Percentiles rank a stretch among this genome's conserved stretches.
phyloP scores from a whole-genome alignment of 768 basidiomycete species.

The Kwoniella sp. region DNA sequence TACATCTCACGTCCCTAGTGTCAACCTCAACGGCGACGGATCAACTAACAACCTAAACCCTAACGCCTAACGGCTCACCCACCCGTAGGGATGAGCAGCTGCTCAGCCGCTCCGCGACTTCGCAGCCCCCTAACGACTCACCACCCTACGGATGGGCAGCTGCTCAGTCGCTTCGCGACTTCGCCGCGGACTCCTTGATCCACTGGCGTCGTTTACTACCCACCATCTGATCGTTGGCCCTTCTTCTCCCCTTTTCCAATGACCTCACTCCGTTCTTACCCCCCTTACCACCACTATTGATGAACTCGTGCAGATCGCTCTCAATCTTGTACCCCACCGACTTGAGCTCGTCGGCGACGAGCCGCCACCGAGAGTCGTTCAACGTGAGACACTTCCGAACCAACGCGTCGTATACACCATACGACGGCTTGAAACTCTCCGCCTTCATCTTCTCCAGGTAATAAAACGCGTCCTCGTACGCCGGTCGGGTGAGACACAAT shows the following conservation, averaged over 20 bases:
- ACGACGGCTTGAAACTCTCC: slow-evolving; percentile 62
- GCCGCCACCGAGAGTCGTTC: slow-evolving; percentile 66
- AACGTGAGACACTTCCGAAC: slow-evolving; percentile 64
- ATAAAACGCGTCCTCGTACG: slow-evolving; percentile 84
- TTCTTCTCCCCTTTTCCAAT: neutral
- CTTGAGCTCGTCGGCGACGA: slow-evolving; percentile 72
- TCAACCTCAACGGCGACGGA: no score
- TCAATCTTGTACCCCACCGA: slow-evolving; percentile 28
- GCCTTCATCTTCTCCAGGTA: slow-evolving; percentile 87
- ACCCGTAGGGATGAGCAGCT: no score
- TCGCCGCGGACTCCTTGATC: neutral
- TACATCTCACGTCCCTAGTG: no score
- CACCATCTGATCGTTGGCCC: neutral
- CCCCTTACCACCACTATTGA: slow-evolving; percentile 17
- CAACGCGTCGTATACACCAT: slow-evolving; percentile 65
- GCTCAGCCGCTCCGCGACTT: no score
- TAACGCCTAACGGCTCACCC: no score
- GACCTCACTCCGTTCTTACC: no score
- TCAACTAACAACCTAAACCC: no score
- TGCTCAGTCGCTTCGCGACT: no score
- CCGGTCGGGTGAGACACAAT: slow-evolving; percentile 70
- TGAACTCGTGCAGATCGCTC: slow-evolving; percentile 21
- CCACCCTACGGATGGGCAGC: no score
- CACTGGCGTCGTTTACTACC: neutral
- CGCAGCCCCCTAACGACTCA: no score